Evolutionary conservation across 164 flowering plant genomes (phyloP).

Genomic region (Sedum album): DNA sequence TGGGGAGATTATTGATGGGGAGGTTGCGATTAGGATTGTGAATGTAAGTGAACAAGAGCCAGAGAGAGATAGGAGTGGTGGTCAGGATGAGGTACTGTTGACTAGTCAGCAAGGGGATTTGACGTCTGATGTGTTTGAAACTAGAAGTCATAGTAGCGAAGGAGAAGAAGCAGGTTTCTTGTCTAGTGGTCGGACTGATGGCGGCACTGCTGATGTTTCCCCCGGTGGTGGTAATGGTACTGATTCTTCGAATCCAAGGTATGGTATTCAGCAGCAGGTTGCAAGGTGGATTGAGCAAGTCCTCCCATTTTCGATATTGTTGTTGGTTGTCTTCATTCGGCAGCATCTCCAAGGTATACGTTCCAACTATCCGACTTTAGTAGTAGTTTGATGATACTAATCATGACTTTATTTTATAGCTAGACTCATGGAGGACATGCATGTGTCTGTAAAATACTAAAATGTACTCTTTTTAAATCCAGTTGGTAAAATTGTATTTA

Average conservation of each 20-base stretch:
- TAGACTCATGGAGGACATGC: not conserved
- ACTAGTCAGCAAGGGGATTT: slow-evolving; percentile 9
- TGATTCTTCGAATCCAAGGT: slow-evolving; percentile 90
- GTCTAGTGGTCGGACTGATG: slow-evolving; percentile 22
- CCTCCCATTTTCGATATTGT: slow-evolving; percentile 84
- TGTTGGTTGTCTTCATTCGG: slow-evolving; percentile 90
- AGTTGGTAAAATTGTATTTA: not conserved
- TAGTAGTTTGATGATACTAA: not conserved
- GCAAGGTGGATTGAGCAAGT: slow-evolving; percentile 98
- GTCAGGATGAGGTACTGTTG: slow-evolving; percentile 14
- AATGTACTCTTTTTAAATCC: too few species aligned
- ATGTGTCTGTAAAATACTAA: too few species aligned
- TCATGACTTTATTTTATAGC: not conserved
- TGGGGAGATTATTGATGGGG: slow-evolving; percentile 34
- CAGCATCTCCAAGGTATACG: slow-evolving; percentile 84
- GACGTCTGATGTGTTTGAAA: slow-evolving; percentile 1
- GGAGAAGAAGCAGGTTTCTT: slow-evolving; percentile 29
- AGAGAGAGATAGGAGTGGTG: slow-evolving; percentile 17
- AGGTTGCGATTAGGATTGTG: slow-evolving; percentile 88
- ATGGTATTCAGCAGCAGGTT: slow-evolving; percentile 97
- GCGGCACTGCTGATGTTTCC: slow-evolving; percentile 37
- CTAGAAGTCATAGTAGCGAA: slow-evolving; percentile 22
- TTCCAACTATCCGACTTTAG: not conserved
- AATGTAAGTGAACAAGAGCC: slow-evolving; percentile 64
- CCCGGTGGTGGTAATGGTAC: slow-evolving; percentile 33